Percentiles rank a stretch among this genome's conserved stretches.
phyloP scores from a whole-genome alignment of 73 alveolate species.

The Paramecium sexaurelia region DNA sequence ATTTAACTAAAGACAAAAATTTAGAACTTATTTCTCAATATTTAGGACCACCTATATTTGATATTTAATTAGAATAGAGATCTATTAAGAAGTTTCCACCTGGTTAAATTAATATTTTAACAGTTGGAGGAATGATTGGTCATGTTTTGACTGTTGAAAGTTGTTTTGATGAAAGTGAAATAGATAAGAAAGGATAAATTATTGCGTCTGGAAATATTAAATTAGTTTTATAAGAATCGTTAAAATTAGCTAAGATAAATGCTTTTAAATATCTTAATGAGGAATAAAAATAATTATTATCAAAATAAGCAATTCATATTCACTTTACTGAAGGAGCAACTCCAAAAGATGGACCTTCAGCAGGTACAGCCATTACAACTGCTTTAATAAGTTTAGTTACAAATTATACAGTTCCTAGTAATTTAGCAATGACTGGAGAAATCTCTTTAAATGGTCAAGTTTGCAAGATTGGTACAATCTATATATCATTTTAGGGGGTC shows the following conservation, averaged over 20 bases:
- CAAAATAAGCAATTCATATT: conserved; percentile 71
- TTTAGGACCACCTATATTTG: conserved; percentile 59
- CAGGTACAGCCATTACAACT: conserved; percentile 83
- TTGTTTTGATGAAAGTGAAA: conserved; percentile 45
- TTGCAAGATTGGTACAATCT: conserved; percentile 73
- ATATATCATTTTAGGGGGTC: conserved; percentile 16
- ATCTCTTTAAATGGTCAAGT: conserved; percentile 82
- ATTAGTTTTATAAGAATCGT: conserved; percentile 79
- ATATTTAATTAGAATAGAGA: conserved; percentile 55
- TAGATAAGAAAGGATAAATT: conserved; percentile 66
- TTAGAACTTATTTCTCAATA: conserved; percentile 44
- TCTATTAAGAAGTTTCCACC: conserved; percentile 51
- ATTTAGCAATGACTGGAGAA: conserved; percentile 87
- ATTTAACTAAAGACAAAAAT: conserved; percentile 12
- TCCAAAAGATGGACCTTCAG: conserved; percentile 91
- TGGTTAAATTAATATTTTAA: conserved; percentile 46
- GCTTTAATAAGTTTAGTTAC: conserved; percentile 76
- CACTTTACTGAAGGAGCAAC: conserved; percentile 89
- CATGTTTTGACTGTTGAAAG: conserved; percentile 61
- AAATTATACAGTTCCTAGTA: conserved; percentile 69
- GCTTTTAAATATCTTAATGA: conserved; percentile 73
- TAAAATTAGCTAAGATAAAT: conserved; percentile 81
- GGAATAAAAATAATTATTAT: conserved; percentile 43
- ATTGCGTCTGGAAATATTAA: conserved; percentile 83
- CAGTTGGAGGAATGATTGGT: conserved; percentile 66